These are phyloP conservation scores for Perilla frutescens DNA, from an alignment of 257 asterid genomes.

Conservation along the genomic window DNA sequence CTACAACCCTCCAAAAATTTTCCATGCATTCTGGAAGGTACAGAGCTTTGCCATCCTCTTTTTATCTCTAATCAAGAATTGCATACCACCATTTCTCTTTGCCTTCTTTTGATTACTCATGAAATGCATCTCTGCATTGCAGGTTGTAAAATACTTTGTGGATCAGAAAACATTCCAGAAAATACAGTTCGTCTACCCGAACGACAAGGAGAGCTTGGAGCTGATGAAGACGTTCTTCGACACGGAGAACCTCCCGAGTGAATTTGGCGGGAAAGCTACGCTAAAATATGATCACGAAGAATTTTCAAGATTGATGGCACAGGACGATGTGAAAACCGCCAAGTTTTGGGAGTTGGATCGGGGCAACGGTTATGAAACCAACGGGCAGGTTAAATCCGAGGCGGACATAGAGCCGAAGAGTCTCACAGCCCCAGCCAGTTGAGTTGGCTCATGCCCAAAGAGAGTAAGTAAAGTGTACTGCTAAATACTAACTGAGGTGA, in stretches of 20 bases:
- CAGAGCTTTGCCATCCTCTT: background rate
- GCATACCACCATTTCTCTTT: background rate
- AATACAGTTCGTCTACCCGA: slow-evolving; percentile 70
- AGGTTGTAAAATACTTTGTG: slow-evolving; percentile 75
- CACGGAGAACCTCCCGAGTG: slow-evolving; percentile 73
- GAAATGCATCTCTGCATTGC: slow-evolving; percentile 25
- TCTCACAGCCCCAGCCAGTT: slow-evolving; percentile 48
- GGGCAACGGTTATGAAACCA: slow-evolving; percentile 11
- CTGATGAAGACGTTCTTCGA: slow-evolving; percentile 72
- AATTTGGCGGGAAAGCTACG: slow-evolving; percentile 84
- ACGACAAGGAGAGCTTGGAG: slow-evolving; percentile 67
- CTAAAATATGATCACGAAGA: slow-evolving; percentile 76
- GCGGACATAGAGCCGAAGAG: slow-evolving; percentile 33
- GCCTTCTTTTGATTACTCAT: background rate
- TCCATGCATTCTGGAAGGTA: slow-evolving; percentile 86
- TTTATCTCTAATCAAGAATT: background rate
- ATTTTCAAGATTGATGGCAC: slow-evolving; percentile 74
- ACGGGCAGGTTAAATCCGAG: slow-evolving; percentile 23
- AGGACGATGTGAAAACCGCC: slow-evolving; percentile 75
- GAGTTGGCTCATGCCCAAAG: background rate
- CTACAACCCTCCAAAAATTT: slow-evolving; percentile 78
- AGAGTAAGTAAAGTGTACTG: background rate
- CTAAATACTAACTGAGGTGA: background rate
- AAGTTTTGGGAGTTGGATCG: slow-evolving; percentile 63
- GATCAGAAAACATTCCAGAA: slow-evolving; percentile 67